A percentile compares a stretch with the other conserved stretches of the same genome.
These are phyloP conservation scores for Pleoardoris graminearum DNA, from an alignment of 2,329 filamentous ascomycete species.

Conservation along the genomic window DNA sequence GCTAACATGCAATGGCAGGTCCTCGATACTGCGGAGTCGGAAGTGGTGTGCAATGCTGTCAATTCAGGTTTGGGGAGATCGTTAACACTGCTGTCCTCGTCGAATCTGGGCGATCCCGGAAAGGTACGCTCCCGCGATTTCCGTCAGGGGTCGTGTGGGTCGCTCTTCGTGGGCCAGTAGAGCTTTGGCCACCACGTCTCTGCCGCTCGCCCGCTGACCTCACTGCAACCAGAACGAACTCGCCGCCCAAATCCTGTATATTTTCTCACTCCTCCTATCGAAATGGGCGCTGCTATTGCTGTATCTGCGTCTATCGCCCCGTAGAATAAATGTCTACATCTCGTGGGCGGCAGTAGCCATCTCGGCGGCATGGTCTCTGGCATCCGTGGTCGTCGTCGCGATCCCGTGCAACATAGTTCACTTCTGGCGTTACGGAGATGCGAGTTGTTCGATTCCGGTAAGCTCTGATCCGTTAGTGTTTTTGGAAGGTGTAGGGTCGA, in stretches of 20 bases:
- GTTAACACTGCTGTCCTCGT: slow-evolving; percentile 15
- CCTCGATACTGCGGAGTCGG: slow-evolving; percentile 26
- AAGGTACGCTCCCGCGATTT: slow-evolving; percentile 22
- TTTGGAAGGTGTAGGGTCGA: no score
- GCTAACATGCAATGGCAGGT: slow-evolving; percentile 16
- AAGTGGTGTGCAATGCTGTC: slow-evolving; percentile 29
- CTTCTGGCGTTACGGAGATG: slow-evolving; percentile 17
- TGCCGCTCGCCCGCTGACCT: no score
- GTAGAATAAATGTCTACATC: slow-evolving; percentile 23
- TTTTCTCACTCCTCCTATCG: slow-evolving; percentile 32
- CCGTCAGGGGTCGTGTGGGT: not conserved
- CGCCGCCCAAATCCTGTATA: slow-evolving; percentile 35
- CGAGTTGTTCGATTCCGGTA: slow-evolving; percentile 28
- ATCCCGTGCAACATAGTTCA: slow-evolving; percentile 30
- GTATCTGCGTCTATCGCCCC: slow-evolving; percentile 34
- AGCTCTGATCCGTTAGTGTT: no score
- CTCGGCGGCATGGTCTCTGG: slow-evolving; percentile 28
- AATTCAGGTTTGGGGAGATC: slow-evolving; percentile 31
- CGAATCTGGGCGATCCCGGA: slow-evolving; percentile 26
- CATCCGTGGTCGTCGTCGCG: slow-evolving; percentile 30
- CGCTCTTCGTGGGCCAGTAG: no score
- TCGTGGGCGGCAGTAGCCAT: slow-evolving; percentile 23
- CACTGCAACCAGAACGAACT: slow-evolving; percentile 29
- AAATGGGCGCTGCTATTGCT: slow-evolving; percentile 35
- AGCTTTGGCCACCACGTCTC: not conserved